Base-by-base conservation (phyloP, 2,329 filamentous ascomycete species). In the Monosporascus sp. region DNA sequence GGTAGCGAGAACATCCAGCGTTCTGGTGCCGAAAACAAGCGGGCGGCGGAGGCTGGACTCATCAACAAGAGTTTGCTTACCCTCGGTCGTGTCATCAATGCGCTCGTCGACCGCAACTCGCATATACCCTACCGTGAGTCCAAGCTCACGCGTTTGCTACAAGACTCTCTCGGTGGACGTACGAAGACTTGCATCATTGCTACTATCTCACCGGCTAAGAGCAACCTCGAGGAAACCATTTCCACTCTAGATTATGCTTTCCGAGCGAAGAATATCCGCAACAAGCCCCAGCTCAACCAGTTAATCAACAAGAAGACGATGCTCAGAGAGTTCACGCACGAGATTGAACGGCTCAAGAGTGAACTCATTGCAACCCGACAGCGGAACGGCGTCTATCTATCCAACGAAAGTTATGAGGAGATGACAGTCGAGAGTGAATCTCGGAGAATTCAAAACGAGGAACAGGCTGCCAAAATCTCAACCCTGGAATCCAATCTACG, bases 161-260 rank as follows among this genome's bases (percentile, higher is more conserved):
- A 99, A 84, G 95, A 99, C 68, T 99, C 95, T 0, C 81, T 99
- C 0, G 94, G 94, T 57, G 94, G 94, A 3, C 85, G 88, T 50
- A 99, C 95, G 1, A 99, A 99, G 69, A 99, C 94, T 0, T 99
- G 94, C 75, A 99, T 99, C 60, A 97, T 99, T 65, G 94, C 94
- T 6, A 99, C 94, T 0, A 82, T 99, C 41, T 97, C 94, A 2
- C 92, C 94, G 1, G 90, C 92, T 7, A 95, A 94, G 71, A 92
- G 87, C 71, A 99, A 97, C 63, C 77, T 99, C 1, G 94, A 99
- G 66, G 94, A 99, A 71, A 99, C 95, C 0, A 97, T 99, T 55
- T 97, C 94, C 0, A 99, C 95, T 0, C 80, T 99, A 2, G 94
- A 99, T 69, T 99, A 99, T 67, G 95, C 94, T 11, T 97, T 97